phyloP scores from a whole-genome alignment of 176 grass and related monocot genomes.

The Lolium rigidum region DNA sequence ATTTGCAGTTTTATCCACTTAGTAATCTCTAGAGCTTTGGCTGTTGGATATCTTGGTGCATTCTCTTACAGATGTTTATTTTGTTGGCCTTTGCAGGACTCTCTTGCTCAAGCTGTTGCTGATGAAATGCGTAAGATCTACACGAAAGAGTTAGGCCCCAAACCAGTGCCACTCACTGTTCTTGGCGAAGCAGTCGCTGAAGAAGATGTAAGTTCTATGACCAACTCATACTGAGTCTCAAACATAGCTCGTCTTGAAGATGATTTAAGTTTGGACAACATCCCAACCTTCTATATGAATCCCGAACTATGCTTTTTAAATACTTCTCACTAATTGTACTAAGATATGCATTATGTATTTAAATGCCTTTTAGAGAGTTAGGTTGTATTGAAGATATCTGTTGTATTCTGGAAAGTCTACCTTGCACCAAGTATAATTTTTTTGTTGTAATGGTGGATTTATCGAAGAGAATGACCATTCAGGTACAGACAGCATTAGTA shows the following conservation, averaged over 20 bases:
- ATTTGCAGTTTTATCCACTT: background rate
- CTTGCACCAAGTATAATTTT: slow-evolving; percentile 19
- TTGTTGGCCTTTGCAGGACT: slow-evolving; percentile 57
- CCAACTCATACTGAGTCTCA: background rate
- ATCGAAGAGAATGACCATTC: background rate
- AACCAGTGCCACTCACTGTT: slow-evolving; percentile 85
- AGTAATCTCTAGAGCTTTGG: background rate
- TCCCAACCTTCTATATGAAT: background rate
- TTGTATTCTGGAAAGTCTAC: background rate
- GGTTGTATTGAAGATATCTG: background rate
- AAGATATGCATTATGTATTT: background rate
- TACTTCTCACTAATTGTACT: background rate
- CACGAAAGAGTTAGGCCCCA: slow-evolving; percentile 75
- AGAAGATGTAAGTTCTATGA: slow-evolving; percentile 77
- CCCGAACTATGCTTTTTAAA: background rate
- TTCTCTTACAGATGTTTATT: slow-evolving; percentile 12
- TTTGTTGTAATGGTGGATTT: background rate
- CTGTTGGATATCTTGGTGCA: background rate
- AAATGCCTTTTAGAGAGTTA: slow-evolving; percentile 1
- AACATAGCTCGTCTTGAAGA: background rate
- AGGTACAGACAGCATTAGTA: slow-evolving; percentile 11
- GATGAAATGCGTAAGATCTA: slow-evolving; percentile 83
- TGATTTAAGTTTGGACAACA: background rate
- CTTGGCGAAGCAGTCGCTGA: slow-evolving; percentile 79
- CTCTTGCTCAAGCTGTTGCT: slow-evolving; percentile 89